Base-by-base conservation (phyloP, 2,329 filamentous ascomycete genomes). In the Phialophora chinensis region DNA sequence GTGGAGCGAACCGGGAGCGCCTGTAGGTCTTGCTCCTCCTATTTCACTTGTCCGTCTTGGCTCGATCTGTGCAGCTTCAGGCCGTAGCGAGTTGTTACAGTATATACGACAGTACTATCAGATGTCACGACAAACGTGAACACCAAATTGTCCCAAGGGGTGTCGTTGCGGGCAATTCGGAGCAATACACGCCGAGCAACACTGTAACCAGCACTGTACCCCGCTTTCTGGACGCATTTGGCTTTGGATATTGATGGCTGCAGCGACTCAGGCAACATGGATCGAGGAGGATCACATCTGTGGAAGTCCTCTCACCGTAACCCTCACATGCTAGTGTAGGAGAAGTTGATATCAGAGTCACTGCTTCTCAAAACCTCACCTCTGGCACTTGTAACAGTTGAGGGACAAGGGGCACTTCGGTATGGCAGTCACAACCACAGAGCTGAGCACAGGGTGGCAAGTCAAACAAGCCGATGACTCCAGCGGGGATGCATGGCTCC, bases 391-490 rank as follows among this genome's bases (percentile, higher is more conserved):
- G 10, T 35, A 35, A 35, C 33, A 35, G 3, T 35, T 11, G 10
- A 35, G 12, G 33, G 10, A 35, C 10, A 35, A 35, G 11, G 33
- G 10, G 1, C 33, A 35, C 33, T 35, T 35, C 33, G 10, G 0
- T 11, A 55, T 62, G 60, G 31, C 35, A 20, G 20, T 8, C n/a
- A 20, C 38, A 27, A 47, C 7, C 14, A 55, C 14, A 12, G 57
- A 58, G n/a, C 56, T 69, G 52, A 58, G 20, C 33, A 44, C 56
- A 5, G 76, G 76, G 25, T 79, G 77, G 77, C 73, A 63, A 60
- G 78, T 78, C 60, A 76, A 72, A 56, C 74, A 77, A 38, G 70
- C 72, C 6, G 74, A 76, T 17, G 71, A 75, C 20, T 23, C 60
- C 14, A 66, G 67, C 17, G 58, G 71, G 11, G 71, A 75, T 27